Base-by-base conservation (phyloP, 352 stramenopile genomes). In the Globisporangium perplexum region DNA sequence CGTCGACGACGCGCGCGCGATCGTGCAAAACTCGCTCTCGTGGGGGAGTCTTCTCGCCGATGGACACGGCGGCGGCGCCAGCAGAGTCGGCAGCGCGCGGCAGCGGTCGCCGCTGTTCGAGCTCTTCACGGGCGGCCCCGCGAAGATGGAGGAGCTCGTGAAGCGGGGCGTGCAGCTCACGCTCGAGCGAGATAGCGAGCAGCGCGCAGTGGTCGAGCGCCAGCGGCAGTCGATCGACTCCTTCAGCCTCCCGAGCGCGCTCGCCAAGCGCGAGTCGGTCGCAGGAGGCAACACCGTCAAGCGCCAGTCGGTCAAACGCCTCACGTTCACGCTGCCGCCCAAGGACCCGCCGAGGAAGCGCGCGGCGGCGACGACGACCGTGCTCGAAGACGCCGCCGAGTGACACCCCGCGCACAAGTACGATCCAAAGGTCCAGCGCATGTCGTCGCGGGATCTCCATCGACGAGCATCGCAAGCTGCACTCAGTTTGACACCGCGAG, bases 131-230 rank as follows among this genome's bases (percentile, higher is more conserved):
- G 38, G 62, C 44, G 51, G 28, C 55, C 68, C n/a, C n/a, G n/a
- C n/a, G n/a, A n/a, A 59, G 8, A 90, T 93, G 65, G 70, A 86
- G 26, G 60, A 72, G 52, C 67, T 93, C 39, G 65, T 93, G 4
- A 65, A 70, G 12, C 63, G 62, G 18, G 79, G 79, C 31, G 68
- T 93, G 17, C 66, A 83, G 41, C 74, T 89, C 55, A 87, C 82
- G 24, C 70, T 90, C 15, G 82, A 89, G 46, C 70, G 66, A 26
- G 79, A 93, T 47, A 60, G 65, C 11, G 79, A 88, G 46, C 74
- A 89, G 28, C 63, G 65, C 1, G 59, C 59, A 0, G 52, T 89
- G 33, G 62, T 86, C 12, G 62, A 77, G 33, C 71, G 69, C 0
- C 82, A 69, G 20, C 66, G 71, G 1, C 24, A 63, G 12, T 44